Evolutionary conservation across 2,329 filamentous ascomycete species (phyloP).

Genomic region (Cryphonectria japonica): DNA sequence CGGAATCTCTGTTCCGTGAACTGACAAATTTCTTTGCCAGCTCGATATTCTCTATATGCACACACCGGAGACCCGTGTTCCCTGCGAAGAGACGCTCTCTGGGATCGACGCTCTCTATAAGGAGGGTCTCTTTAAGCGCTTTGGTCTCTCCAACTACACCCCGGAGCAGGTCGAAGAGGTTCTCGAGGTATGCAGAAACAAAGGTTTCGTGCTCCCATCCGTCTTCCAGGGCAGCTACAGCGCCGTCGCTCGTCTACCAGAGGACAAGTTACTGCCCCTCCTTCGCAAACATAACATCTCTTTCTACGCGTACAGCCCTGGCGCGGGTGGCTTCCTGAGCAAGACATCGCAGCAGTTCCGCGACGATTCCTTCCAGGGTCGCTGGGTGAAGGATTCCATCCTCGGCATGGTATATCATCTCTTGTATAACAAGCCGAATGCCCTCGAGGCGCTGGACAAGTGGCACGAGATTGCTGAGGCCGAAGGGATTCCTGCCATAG

Average conservation of each 20-base stretch:
- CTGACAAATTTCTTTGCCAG: neutral
- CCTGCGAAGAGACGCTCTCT: constrained; percentile 65
- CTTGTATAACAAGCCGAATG: too few relatives aligned
- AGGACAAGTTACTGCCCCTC: constrained; percentile 46
- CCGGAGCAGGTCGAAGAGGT: constrained; percentile 43
- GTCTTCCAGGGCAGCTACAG: constrained; percentile 52
- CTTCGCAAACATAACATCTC: constrained; percentile 45
- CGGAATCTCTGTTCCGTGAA: neutral
- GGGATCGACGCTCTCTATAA: constrained; percentile 66
- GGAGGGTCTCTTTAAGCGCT: constrained; percentile 44
- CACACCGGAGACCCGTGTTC: constrained; percentile 51
- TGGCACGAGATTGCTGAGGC: too few relatives aligned
- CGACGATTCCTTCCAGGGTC: constrained; percentile 45
- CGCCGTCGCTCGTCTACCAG: constrained; percentile 43
- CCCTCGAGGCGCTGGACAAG: too few relatives aligned
- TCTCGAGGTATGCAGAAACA: constrained; percentile 40
- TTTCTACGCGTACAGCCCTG: constrained; percentile 50
- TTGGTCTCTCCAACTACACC: constrained; percentile 50
- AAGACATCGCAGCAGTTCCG: constrained; percentile 41
- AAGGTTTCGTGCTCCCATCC: constrained; percentile 45
- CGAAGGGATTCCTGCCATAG: too few relatives aligned
- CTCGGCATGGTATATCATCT: too few relatives aligned
- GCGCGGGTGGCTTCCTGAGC: constrained; percentile 64
- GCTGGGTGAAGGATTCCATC: constrained; percentile 32
- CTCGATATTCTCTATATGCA: constrained; percentile 50